phyloP scores from a whole-genome alignment of 768 basidiomycete species.

The Suillus placidus region DNA sequence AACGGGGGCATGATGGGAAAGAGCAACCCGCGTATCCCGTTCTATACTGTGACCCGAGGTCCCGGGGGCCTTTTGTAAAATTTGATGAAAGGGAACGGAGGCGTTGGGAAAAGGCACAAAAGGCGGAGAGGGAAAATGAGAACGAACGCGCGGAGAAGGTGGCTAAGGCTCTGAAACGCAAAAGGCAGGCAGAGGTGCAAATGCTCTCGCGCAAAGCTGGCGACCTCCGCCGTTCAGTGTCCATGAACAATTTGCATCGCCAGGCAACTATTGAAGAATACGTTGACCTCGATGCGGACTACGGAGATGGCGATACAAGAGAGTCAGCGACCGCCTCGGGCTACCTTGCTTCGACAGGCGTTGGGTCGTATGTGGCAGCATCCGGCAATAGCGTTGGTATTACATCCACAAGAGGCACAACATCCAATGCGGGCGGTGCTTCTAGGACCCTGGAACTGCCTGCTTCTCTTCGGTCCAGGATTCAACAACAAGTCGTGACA shows the following conservation, averaged over 20 bases:
- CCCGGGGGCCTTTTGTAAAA: constrained; percentile 73
- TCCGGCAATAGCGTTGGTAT: constrained; percentile 95
- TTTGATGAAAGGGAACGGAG: constrained; percentile 76
- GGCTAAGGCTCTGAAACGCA: constrained; percentile 30
- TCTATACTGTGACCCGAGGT: constrained; percentile 73
- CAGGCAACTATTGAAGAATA: constrained; percentile 46
- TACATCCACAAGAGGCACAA: constrained; percentile 89
- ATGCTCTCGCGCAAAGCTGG: constrained; percentile 37
- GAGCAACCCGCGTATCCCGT: constrained; percentile 78
- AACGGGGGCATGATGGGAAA: constrained; percentile 53
- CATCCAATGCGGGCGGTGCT: constrained; percentile 57
- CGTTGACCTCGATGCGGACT: constrained; percentile 45
- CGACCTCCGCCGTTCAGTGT: constrained; percentile 73
- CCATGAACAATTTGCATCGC: constrained; percentile 75
- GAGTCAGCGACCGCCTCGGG: constrained; percentile 73
- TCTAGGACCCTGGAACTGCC: constrained; percentile 54
- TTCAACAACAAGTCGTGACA: constrained; percentile 69
- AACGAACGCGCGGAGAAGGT: constrained; percentile 30
- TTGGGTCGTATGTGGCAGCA: constrained; percentile 75
- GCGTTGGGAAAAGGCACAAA: constrained; percentile 62
- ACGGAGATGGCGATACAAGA: constrained; percentile 32
- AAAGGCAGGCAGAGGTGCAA: constrained; percentile 32
- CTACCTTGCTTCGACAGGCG: constrained; percentile 58
- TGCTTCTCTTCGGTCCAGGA: constrained; percentile 52
- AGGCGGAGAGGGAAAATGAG: constrained; percentile 41